Conservation (phyloP, 495 filamentous ascomycete species). For the Penicillium verhagenii region DNA sequence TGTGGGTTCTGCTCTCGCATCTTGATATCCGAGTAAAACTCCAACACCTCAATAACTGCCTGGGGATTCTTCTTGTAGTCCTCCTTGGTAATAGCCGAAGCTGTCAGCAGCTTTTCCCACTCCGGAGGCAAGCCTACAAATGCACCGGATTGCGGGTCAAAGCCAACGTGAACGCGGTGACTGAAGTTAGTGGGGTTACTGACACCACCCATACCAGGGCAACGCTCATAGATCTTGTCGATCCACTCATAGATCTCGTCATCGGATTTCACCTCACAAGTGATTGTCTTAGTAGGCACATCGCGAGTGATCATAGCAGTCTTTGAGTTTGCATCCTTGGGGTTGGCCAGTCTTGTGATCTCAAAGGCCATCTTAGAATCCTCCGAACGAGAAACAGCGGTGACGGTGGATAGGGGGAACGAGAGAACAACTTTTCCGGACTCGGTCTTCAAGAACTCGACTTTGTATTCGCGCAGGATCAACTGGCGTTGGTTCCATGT, state of each 20-base stretch:
- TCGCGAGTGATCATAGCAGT: constrained; percentile 64
- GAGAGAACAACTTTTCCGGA: constrained; percentile 77
- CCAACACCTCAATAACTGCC: constrained; percentile 93
- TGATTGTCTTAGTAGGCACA: constrained; percentile 72
- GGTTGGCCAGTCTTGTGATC: constrained; percentile 69
- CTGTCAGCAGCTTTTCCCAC: constrained; percentile 93
- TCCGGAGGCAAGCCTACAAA: constrained; percentile 92
- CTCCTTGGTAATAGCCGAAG: constrained; percentile 94
- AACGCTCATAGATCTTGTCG: constrained; percentile 92
- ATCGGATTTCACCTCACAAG: constrained; percentile 87
- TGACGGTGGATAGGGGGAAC: constrained; percentile 79
- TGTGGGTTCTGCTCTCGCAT: constrained; percentile 81
- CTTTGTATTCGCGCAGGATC: constrained; percentile 79
- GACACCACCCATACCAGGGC: constrained; percentile 95
- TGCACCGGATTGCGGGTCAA: constrained; percentile 88
- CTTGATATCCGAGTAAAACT: constrained; percentile 95
- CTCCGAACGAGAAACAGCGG: constrained; percentile 82
- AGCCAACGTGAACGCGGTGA: constrained; percentile 94
- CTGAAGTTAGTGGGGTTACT: constrained; percentile 98
- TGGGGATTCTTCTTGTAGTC: constrained; percentile 98
- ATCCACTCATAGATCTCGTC: constrained; percentile 99
- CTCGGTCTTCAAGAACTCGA: constrained; percentile 91
- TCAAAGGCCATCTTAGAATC: constrained; percentile 87
- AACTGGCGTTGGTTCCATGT: constrained; percentile 90
- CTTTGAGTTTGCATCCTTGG: constrained; percentile 59